Evolutionary conservation across 73 alveolate species (phyloP).

Genomic region (Tetrahymena malaccensis): DNA sequence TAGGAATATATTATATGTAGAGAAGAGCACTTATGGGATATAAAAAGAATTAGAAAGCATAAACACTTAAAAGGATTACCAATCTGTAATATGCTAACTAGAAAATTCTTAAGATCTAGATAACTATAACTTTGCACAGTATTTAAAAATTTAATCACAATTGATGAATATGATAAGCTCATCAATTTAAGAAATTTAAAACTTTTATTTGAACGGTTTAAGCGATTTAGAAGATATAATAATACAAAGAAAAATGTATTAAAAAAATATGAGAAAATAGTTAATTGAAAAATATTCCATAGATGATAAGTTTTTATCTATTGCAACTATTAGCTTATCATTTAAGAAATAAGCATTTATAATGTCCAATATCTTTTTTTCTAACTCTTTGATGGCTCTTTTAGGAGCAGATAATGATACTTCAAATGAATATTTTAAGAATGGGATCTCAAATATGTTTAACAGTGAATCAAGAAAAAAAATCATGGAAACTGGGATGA

Average conservation of each 20-base stretch:
- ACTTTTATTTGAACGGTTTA: not conserved
- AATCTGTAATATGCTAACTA: not conserved
- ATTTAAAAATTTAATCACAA: not conserved
- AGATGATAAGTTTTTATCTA: not conserved
- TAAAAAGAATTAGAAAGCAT: not conserved
- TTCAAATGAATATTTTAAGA: not conserved
- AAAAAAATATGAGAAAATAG: not conserved
- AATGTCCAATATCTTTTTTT: not conserved
- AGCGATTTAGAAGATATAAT: not conserved
- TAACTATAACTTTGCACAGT: not conserved
- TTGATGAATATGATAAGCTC: not conserved
- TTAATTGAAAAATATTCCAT: not conserved
- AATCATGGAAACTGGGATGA: not conserved
- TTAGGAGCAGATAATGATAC: not conserved
- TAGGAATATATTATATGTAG: not conserved
- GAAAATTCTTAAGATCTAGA: not conserved
- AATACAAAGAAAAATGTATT: not conserved
- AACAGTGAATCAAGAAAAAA: not conserved
- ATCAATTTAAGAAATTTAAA: not conserved
- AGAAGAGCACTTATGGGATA: not conserved
- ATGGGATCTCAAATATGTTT: not conserved
- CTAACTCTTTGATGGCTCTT: not conserved
- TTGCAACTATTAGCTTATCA: not conserved
- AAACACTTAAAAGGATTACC: not conserved
- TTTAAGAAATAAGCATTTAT: not conserved